These are phyloP conservation scores for Arabidopsis arenosa DNA, from an alignment of 345 rosid genomes.

Conservation along the genomic window DNA sequence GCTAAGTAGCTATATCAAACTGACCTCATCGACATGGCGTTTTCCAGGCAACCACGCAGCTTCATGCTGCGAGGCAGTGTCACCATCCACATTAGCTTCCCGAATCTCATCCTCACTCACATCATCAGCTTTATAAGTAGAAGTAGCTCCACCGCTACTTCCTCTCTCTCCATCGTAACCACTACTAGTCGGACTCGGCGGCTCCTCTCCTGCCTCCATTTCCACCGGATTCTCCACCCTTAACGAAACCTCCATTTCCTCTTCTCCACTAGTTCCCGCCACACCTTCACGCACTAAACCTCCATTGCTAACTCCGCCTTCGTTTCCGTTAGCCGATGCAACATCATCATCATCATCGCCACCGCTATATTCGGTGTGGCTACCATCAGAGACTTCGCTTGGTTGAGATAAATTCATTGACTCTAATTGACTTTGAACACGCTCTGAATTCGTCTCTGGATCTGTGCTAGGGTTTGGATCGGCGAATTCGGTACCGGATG, in stretches of 20 bases:
- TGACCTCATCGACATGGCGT: constrained; percentile 87
- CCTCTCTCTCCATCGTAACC: constrained; percentile 97
- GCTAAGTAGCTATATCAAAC: constrained; percentile 1
- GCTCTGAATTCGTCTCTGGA: constrained; percentile 46
- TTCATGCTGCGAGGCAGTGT: constrained; percentile 53
- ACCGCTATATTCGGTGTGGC: constrained; percentile 27
- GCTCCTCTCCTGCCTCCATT: constrained; percentile 62
- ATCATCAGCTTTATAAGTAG: constrained; percentile 51
- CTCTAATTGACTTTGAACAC: constrained; percentile 42
- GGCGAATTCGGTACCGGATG: constrained; percentile 45
- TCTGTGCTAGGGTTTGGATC: constrained; percentile 45
- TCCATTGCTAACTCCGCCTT: constrained; percentile 37
- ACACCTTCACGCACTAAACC: constrained; percentile 5
- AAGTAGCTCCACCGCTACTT: constrained; percentile 68
- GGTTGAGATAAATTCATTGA: constrained; percentile 45
- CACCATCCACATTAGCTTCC: constrained; percentile 52
- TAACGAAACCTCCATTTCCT: constrained; percentile 46
- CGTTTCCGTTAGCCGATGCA: constrained; percentile 42
- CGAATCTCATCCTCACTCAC: constrained; percentile 66
- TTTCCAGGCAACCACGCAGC: constrained; percentile 77
- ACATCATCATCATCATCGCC: constrained; percentile 22
- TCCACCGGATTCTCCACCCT: constrained; percentile 62
- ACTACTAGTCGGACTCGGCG: constrained; percentile 83
- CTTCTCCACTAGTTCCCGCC: constrained; percentile 35
- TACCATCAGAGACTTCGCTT: constrained; percentile 37